Percentiles rank a stretch among this genome's conserved stretches.
phyloP scores from a whole-genome alignment of 176 grass and related monocot species.

The Cenchrus fungigraminus region DNA sequence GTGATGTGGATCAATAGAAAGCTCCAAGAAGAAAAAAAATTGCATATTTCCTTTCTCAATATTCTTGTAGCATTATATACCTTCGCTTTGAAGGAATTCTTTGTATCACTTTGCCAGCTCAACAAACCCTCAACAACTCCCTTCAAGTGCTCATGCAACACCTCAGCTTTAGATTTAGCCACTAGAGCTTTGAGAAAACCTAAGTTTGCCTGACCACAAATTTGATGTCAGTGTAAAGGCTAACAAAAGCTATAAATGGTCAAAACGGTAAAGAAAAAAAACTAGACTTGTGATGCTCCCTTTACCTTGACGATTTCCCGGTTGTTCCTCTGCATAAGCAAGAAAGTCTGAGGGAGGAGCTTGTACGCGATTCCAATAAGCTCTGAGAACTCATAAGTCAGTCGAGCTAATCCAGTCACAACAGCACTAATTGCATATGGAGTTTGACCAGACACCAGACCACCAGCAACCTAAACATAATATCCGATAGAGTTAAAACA shows the following conservation, averaged over 20 bases:
- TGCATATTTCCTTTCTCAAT: slow-evolving; percentile 18
- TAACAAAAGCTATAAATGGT: neutral
- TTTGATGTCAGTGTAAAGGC: slow-evolving; percentile 28
- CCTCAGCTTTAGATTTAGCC: slow-evolving; percentile 81
- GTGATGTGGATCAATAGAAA: neutral
- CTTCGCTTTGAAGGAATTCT: slow-evolving; percentile 94
- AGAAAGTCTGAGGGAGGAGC: slow-evolving; percentile 77
- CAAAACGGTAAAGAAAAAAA: slow-evolving; percentile 12
- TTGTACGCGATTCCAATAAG: slow-evolving; percentile 86
- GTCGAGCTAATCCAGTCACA: slow-evolving; percentile 87
- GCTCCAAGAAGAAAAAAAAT: neutral
- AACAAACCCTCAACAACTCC: slow-evolving; percentile 77
- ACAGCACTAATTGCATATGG: slow-evolving; percentile 82
- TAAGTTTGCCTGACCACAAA: slow-evolving; percentile 76
- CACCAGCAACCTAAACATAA: slow-evolving; percentile 74
- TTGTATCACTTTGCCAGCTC: slow-evolving; percentile 75
- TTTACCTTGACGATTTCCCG: slow-evolving; percentile 89
- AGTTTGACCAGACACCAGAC: slow-evolving; percentile 71
- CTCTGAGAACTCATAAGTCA: slow-evolving; percentile 92
- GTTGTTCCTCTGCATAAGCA: slow-evolving; percentile 91
- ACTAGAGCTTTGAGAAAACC: slow-evolving; percentile 94
- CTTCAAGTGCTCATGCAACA: slow-evolving; percentile 75
- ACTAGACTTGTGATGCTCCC: neutral
- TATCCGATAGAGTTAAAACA: neutral
- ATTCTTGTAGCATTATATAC: slow-evolving; percentile 35